Base-by-base conservation (phyloP, 352 stramenopile genomes). In the Phytophthora ramorum region DNA sequence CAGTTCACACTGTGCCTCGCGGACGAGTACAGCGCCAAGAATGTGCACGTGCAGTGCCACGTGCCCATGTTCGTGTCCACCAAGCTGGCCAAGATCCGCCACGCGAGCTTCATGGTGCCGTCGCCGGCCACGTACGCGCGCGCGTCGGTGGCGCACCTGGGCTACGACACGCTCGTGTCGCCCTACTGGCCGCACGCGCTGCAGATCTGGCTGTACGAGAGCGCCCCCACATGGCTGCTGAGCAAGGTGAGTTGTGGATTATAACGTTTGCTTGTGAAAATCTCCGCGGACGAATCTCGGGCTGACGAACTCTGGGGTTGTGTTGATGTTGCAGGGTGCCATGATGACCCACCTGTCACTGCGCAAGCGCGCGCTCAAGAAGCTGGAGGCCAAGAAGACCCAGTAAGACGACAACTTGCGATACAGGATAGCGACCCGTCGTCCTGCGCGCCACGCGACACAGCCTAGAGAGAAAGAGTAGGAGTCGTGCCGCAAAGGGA, bases 61-160 rank as follows among this genome's bases (percentile, higher is more conserved):
- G 93, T 98, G 68, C 98, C 98, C 30, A 98, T 99, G 82, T 99
- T 99, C 66, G 97, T 99, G 58, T 97, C 97, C 34, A 99, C 98
- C 22, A 99, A 99, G 83, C 81, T 99, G 47, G 96, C 97, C 56
- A 99, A 99, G 82, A 98, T 99, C 84, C 91, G 97, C 53, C 95
- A 98, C 64, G 75, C 95, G 58, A 96, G 76, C 58, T 87, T 99
- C 62, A 95, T 93, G 69, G 95, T 99, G 54, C 96, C 97, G 26
- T 94, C 83, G 50, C 90, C 97, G 7, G 66, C 87, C 9, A 89
- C 89, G 35, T 99, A 98, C 84, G 96, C 94, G 49, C 86, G 86
- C 53, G 82, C 96, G 20, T 96, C 89, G 8, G 90, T 99, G 46
- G 89, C 81, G 40, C 96, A 95, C 62, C 90, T 99, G 53, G 97